These are phyloP conservation scores for Austroboletus novae-zelandiae DNA, from an alignment of 1,284 basidiomycete genomes.

Conservation along the genomic window DNA sequence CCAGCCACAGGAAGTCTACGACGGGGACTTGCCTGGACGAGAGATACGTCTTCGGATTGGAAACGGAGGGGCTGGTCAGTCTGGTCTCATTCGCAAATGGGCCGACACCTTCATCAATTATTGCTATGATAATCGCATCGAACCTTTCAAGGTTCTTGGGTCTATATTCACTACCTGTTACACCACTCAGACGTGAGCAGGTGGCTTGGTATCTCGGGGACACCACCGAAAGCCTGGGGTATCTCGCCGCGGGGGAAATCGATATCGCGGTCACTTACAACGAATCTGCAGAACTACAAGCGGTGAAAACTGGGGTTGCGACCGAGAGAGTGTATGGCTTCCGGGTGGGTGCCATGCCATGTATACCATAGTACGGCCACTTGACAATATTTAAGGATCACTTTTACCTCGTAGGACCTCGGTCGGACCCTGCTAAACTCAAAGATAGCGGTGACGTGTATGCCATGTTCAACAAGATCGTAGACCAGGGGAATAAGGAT, in stretches of 20 bases:
- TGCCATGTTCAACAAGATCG: constrained; percentile 22
- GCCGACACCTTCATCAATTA: constrained; percentile 44
- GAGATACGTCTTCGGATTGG: constrained; percentile 40
- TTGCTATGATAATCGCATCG: constrained; percentile 23
- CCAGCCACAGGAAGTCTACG: constrained; percentile 16
- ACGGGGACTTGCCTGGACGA: constrained; percentile 12
- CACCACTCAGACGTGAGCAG: constrained; percentile 22
- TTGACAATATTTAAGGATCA: constrained; percentile 16
- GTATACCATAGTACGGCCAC: constrained; percentile 30
- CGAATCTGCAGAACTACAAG: constrained; percentile 43
- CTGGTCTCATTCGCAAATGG: constrained; percentile 44
- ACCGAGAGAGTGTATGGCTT: constrained; percentile 39
- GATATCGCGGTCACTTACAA: constrained; percentile 52
- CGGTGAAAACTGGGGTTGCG: constrained; percentile 29
- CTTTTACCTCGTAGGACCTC: constrained; percentile 23
- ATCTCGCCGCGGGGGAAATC: constrained; percentile 37
- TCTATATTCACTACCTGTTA: neutral
- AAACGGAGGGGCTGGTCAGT: constrained; percentile 50
- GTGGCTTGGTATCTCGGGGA: constrained; percentile 52
- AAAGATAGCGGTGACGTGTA: constrained; percentile 6
- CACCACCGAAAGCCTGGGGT: constrained; percentile 44
- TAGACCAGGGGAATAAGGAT: constrained; percentile 23
- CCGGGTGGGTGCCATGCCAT: constrained; percentile 36
- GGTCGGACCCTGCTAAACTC: constrained; percentile 17
- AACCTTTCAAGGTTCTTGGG: constrained; percentile 37